These are phyloP conservation scores for Asterella californica DNA, from an alignment of 225 moss, liverwort and hornwort species.

Conservation along the genomic window DNA sequence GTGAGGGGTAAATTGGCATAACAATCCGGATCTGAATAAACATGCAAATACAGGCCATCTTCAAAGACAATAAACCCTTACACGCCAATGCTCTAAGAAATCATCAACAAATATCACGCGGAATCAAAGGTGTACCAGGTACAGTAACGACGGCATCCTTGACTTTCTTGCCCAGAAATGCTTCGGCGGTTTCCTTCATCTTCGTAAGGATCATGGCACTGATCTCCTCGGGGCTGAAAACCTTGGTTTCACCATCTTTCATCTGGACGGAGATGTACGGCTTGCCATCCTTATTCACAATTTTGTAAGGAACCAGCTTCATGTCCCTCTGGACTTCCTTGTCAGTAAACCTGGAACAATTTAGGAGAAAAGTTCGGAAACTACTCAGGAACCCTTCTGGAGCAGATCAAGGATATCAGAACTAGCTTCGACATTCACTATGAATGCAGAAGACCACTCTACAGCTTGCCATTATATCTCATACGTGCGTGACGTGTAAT, in stretches of 20 bases:
- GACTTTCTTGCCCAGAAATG: conserved; percentile 57
- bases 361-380: too few relatives aligned
- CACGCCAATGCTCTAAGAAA: not conserved
- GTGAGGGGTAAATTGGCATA: not conserved
- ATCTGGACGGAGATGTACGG: conserved; percentile 48
- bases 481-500: not conserved
- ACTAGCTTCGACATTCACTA: not conserved
- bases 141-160: conserved; percentile 61
- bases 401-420: not conserved
- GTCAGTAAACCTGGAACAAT: conserved; percentile 38
- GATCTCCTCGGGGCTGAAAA: conserved; percentile 57
- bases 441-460: too few relatives aligned
- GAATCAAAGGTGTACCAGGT: conserved; percentile 29
- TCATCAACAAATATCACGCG: not conserved
- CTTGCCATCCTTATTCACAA: conserved; percentile 55
- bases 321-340: conserved; percentile 57
- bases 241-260: conserved; percentile 41
- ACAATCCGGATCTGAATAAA: not conserved
- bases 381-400: too few relatives aligned
- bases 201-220: conserved; percentile 53
- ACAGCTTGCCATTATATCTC: not conserved
- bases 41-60: not conserved
- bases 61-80: not conserved
- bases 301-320: conserved; percentile 49
- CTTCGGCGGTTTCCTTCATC: conserved; percentile 63